These are phyloP conservation scores for Arthromyces matolae DNA, from an alignment of 768 basidiomycete genomes.

Conservation along the genomic window DNA sequence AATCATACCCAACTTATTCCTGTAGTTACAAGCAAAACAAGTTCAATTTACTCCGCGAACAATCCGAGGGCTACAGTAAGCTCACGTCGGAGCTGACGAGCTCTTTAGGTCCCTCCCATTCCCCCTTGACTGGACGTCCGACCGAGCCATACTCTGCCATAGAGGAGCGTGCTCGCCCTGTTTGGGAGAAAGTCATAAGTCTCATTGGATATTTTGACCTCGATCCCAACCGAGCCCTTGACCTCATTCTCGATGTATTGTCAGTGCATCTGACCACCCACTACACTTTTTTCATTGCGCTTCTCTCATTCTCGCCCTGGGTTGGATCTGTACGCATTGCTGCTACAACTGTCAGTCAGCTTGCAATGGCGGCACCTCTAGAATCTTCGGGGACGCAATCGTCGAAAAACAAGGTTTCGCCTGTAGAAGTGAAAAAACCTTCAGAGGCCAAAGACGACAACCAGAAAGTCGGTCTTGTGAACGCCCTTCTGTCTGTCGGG, in stretches of 20 bases:
- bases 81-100: constrained; percentile 81
- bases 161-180: constrained; percentile 60
- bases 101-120: constrained; percentile 72
- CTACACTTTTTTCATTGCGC: constrained; percentile 82
- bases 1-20: constrained; percentile 1
- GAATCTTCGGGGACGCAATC: constrained; percentile 44
- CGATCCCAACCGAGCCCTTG: constrained; percentile 90
- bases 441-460: constrained; percentile 46
- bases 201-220: constrained; percentile 96
- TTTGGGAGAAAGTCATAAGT: constrained; percentile 83
- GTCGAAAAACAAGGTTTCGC: constrained; percentile 36
- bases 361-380: constrained; percentile 84
- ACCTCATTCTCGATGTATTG: constrained; percentile 90
- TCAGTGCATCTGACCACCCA: constrained; percentile 79
- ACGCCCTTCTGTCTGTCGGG: constrained; percentile 82
- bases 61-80: constrained; percentile 96
- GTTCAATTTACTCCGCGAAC: constrained; percentile 95
- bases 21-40: constrained; percentile 96
- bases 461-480: constrained; percentile 77
- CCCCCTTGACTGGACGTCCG: constrained; percentile 60
- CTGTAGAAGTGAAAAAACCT: constrained; percentile 31
- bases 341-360: constrained; percentile 66
- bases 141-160: constrained; percentile 54
- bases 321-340: constrained; percentile 58
- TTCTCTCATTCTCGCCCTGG: constrained; percentile 90